Percentiles rank a stretch among this genome's conserved stretches.
phyloP scores from a whole-genome alignment of 306 rosid genomes.

The Lagenaria siceraria region DNA sequence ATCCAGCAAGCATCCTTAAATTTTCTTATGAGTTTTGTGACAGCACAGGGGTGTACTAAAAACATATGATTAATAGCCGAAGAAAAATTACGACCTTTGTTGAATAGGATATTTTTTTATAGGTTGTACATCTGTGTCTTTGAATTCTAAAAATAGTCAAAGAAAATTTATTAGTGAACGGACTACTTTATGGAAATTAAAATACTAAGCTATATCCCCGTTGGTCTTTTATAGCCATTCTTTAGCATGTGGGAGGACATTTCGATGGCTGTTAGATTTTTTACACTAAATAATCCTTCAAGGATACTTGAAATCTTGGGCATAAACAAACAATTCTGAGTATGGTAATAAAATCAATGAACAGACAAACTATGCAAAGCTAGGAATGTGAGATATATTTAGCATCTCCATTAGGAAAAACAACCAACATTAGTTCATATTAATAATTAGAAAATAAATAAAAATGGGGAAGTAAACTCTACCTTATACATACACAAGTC shows the following conservation, averaged over 20 bases:
- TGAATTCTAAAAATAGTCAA: background rate
- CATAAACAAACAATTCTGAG: background rate
- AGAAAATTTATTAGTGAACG: background rate
- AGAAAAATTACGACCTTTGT: no score
- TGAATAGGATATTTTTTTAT: no score
- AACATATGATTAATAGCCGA: background rate
- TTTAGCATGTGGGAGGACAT: background rate
- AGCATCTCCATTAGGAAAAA: background rate
- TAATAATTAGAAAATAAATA: background rate
- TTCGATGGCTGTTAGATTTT: background rate
- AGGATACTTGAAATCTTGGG: background rate
- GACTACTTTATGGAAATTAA: background rate
- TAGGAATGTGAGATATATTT: background rate
- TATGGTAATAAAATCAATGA: background rate
- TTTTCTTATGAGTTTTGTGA: background rate
- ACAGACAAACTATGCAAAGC: background rate
- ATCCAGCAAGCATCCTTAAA: background rate
- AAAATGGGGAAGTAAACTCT: conserved; percentile 1
- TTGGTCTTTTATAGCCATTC: background rate
- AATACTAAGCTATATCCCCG: background rate
- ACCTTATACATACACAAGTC: conserved; percentile 47
- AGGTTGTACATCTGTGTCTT: background rate
- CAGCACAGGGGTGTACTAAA: background rate
- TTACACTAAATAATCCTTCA: background rate
- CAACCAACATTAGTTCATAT: background rate